Conservation (phyloP, 257 asterid species). For the Solanum etuberosum region DNA sequence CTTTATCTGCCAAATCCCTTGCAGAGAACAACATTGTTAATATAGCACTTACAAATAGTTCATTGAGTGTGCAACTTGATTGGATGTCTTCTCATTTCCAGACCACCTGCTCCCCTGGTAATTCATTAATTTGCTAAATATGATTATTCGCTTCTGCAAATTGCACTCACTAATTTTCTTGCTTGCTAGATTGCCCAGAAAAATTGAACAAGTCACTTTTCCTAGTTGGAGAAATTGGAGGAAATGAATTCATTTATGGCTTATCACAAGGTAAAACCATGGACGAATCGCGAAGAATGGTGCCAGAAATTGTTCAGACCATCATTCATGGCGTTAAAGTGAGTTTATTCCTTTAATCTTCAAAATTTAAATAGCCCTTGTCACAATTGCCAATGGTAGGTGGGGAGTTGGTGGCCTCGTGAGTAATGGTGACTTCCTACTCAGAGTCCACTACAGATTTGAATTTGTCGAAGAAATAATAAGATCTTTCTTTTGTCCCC, state of each 20-base stretch:
- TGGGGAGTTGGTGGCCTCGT: neutral
- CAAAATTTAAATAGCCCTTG: neutral
- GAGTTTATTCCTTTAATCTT: neutral
- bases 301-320: neutral
- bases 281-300: neutral
- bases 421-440: too few relatives aligned
- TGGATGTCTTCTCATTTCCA: slow-evolving; percentile 13
- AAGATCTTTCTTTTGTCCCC: neutral
- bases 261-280: slow-evolving; percentile 8
- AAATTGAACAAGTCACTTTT: neutral
- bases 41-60: slow-evolving; percentile 1
- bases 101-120: neutral
- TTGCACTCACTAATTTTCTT: neutral
- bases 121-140: neutral
- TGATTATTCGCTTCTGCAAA: neutral
- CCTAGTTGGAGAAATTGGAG: slow-evolving; percentile 15
- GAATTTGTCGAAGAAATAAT: neutral
- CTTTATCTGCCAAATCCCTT: neutral
- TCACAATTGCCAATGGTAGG: neutral
- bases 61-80: slow-evolving; percentile 9
- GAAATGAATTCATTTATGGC: slow-evolving; percentile 3
- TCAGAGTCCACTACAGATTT: neutral
- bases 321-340: neutral
- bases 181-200: neutral
- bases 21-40: neutral